Base-by-base conservation (phyloP, 192 early-diverging fungal genomes). In the Dimargaris cristalligena region DNA sequence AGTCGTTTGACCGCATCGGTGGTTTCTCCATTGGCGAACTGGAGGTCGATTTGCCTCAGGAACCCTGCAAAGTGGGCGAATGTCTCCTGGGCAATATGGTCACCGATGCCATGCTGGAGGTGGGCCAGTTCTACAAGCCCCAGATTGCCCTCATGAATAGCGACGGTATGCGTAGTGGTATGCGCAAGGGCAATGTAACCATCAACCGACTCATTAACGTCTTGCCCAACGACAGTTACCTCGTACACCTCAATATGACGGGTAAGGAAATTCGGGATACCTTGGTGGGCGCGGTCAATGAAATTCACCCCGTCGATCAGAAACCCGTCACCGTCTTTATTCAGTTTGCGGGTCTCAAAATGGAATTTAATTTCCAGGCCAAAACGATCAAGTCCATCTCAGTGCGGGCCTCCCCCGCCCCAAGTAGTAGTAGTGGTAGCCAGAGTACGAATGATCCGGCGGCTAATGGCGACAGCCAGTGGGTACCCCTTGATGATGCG, bases 11-110 rank as follows among this genome's bases (percentile, higher is more conserved):
- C 58, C 56, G 65, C n/a, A 66, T 75, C 59, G 61, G 68, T 2
- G 52, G 61, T 20, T 62, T 58, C 0, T 66, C 80, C 18, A 62
- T 84, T 33, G 78, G 78, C 34, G 29, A 49, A 13, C 66, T 80
- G 2, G 45, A 61, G 0, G 71, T 60, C 9, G 62, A 59, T 3
- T 78, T 85, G 69, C 44, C 69, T 35, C 65, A 66, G 26, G 56
- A 44, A 2, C 58, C 32, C 25, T 76, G 78, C 52, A 67, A 73
- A 49, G 59, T 66, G 9, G 48, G 52, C 20, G 84, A 86, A 60
- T 74, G 80, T 34, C 69, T 77, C 3, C 66, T 88, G 55, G 85
- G 84, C 48, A 71, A 84, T 60, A 34, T 86, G 31, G 67, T 87
- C 4, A 65, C 83, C 2, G 84, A 87, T 62, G 78, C 82, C 3